Evolutionary conservation across 129 eudicot genomes (phyloP), one percentile per base, ranked within the genome.

Genomic region (Flaveria robusta): DNA sequence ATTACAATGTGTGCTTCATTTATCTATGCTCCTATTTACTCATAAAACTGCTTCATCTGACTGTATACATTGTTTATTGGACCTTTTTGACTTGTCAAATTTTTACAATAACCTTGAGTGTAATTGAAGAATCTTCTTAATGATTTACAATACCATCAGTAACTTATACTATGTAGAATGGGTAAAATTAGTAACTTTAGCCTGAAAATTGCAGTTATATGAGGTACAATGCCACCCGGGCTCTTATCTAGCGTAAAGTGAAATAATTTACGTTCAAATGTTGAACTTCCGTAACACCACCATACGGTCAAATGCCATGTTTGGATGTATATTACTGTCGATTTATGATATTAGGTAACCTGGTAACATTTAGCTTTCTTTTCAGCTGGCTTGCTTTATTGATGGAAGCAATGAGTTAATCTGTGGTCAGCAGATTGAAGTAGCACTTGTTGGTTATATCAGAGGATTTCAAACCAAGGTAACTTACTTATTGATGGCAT

Each of bases 401-500:
- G 80, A 83, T 24, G 74, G 69, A 31, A 82, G 72, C 78, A 58
- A 54, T 54, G 85, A 68, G 55, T 45, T 63, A 72, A 78, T 39
- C 31, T 31, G 66, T 67, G 86, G 82, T 68, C 51, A 80, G 56
- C 52, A 39, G 56, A 81, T 86, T 78, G 77, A 91, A 71, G 66
- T 86, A 26, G 42, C 80, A 82, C 79, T 91, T 41, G 90, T 88
- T 41, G 97, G 97, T 74, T 91, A 86, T 85, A 84, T 88, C 64
- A 84, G 88, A 75, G 87, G 87, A 83, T 80, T 86, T 56, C 18
- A 34, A 68, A 56, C 72, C 60, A 74, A 79, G 97, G 97, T 91
- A 88, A 82, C n/a, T 16, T 16, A 82, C n/a, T 16, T 34, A 69
- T 47, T 23, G 15, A 46, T 46, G 19, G 11, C 13, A 9, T 42